These are phyloP conservation scores for Ammopiptanthus mongolicus DNA, from an alignment of 306 rosid species.

Conservation along the genomic window DNA sequence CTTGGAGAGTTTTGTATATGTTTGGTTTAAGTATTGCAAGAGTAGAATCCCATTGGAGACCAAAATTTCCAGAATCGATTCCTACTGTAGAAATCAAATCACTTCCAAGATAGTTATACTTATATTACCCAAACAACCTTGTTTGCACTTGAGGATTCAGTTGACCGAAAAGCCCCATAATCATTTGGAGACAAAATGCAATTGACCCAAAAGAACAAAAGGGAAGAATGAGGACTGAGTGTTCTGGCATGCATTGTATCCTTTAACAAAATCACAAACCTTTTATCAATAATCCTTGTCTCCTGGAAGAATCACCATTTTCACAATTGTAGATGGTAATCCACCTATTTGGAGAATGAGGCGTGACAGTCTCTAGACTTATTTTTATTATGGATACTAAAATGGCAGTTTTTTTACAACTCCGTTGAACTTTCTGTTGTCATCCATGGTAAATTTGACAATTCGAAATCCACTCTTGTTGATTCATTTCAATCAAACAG, in stretches of 20 bases:
- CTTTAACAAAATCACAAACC: background rate
- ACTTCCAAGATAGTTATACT: background rate
- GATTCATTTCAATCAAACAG: background rate
- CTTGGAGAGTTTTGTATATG: background rate
- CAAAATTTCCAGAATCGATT: background rate
- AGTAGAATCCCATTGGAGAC: background rate
- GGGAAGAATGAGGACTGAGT: background rate
- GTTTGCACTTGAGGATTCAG: background rate
- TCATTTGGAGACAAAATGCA: background rate
- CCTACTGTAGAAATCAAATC: background rate
- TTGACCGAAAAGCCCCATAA: background rate
- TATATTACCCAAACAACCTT: background rate
- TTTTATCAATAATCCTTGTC: no score
- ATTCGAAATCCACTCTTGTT: background rate
- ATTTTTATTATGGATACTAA: no score
- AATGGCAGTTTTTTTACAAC: no score
- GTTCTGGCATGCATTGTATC: background rate
- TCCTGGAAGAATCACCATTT: no score
- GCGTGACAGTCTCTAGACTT: no score
- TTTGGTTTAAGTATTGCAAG: background rate
- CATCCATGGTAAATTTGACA: no score
- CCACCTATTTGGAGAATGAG: no score
- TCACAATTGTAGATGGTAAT: no score
- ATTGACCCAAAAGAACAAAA: background rate
- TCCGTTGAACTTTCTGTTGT: no score